Evolutionary conservation across 2,329 filamentous ascomycete genomes (phyloP), one percentile per base, ranked within the genome.

Genomic region (Exophiala sideris): DNA sequence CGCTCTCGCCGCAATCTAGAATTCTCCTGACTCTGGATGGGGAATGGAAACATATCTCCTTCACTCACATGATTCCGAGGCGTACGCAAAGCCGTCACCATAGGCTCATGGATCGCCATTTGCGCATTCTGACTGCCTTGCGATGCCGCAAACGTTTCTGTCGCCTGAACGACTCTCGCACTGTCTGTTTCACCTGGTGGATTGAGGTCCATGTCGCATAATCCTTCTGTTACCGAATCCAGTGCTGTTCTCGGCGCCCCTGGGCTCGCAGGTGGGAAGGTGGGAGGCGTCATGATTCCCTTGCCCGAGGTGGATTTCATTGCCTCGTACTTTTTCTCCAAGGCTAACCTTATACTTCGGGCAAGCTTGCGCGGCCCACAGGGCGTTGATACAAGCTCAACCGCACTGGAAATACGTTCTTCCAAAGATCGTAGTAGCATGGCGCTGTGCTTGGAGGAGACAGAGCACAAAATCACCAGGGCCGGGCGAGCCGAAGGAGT

Each of bases 291-390:
- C n/a, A 38, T 47, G 18, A 12, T 32, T 41, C 11, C 34, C 5
- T 12, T 10, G 38, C 14, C 34, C 33, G 5, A 50, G 50, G 3
- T 35, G 33, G 4, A 41, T 18, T n/a, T 39, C 18, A n/a, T 41
- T n/a, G 12, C 41, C 44, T 14, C 24, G 24, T 29, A 24, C 45
- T 56, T 50, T 38, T 50, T 56, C 29, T 58, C 55, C 18, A 58
- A 42, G 16, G 49, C 48, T 5, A 56, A 16, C n/a, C 53, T 39
- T 24, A 59, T 48, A 35, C 48, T 48, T 11, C 52, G 53, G 12
- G 56, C 56, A 32, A 59, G 44, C 33, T 59, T 59, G 49, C 56
- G 54, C 5, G 56, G 56, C 11, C 56, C 56, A 33, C 52, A 56
- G 14, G 56, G 56, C 44, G 49, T 55, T 11, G 53, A 54, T 5